Conservation (phyloP, 202 grass and related monocot genomes). For the Hordeum pubiflorum region DNA sequence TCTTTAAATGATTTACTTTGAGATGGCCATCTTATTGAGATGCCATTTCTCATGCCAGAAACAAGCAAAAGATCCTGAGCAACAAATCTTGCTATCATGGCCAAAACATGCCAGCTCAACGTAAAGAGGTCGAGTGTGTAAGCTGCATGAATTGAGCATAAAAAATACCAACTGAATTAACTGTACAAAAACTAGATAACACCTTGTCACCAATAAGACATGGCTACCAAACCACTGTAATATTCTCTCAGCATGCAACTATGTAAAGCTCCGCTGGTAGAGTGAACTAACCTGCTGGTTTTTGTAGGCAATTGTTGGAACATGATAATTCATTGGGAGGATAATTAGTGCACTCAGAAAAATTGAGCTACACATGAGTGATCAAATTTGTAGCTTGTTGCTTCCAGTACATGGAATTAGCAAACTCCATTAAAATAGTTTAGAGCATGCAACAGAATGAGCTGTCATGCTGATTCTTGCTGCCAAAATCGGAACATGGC, state of each 20-base stretch:
- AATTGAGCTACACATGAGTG: no score
- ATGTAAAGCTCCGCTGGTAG: neutral
- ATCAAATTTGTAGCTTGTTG: no score
- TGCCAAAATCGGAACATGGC: no score
- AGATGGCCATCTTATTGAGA: neutral
- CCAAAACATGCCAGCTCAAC: constrained; percentile 12
- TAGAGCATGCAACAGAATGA: no score
- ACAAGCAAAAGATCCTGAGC: constrained; percentile 10
- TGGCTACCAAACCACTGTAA: neutral
- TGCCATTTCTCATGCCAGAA: neutral
- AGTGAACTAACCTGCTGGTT: constrained; percentile 14
- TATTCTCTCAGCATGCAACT: constrained; percentile 3
- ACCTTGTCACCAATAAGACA: neutral
- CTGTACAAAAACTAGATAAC: neutral
- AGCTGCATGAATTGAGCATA: neutral
- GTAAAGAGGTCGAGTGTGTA: neutral
- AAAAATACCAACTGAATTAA: neutral
- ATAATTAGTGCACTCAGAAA: no score
- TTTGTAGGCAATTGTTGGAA: constrained; percentile 2
- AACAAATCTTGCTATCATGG: constrained; percentile 22
- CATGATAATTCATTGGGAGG: neutral
- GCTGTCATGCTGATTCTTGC: no score
- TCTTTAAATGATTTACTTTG: constrained; percentile 4
- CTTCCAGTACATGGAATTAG: no score
- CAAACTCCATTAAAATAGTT: no score